A percentile compares a stretch with the other conserved stretches of the same genome.
Conservation (phyloP, 805 yeast genomes). For the Torulaspora maleeae region DNA sequence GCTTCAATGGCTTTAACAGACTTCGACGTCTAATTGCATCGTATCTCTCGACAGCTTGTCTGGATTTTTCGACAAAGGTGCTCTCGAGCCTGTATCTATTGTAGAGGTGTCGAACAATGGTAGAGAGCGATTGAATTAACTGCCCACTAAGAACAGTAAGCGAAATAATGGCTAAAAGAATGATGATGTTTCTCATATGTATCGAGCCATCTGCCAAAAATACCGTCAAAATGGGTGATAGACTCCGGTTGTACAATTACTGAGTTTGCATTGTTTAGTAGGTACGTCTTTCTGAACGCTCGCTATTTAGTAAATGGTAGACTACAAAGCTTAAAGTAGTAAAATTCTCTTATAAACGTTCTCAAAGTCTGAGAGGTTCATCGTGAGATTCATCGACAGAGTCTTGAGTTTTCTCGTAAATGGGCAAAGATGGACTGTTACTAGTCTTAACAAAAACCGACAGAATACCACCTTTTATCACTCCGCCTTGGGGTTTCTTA, state of each 20-base stretch:
- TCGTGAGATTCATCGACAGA: neutral
- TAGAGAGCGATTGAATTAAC: slow-evolving; percentile 2
- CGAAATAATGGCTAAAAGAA: neutral
- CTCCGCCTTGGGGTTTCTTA: slow-evolving; percentile 55
- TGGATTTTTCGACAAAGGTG: slow-evolving; percentile 14
- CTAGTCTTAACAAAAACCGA: slow-evolving; percentile 61
- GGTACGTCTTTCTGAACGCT: neutral
- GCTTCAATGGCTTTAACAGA: slow-evolving; percentile 16
- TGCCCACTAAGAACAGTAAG: slow-evolving; percentile 4
- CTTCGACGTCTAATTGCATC: slow-evolving; percentile 13
- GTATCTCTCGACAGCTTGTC: slow-evolving; percentile 16
- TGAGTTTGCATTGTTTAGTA: neutral
- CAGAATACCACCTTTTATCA: slow-evolving; percentile 43
- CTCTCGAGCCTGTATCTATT: slow-evolving; percentile 6
- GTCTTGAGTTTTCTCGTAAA: slow-evolving; percentile 28
- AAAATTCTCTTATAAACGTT: neutral
- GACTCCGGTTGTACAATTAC: neutral
- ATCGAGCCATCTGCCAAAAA: neutral
- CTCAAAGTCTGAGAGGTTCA: slow-evolving; percentile 1
- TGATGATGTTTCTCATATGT: slow-evolving; percentile 4
- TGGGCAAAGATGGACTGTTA: slow-evolving; percentile 63
- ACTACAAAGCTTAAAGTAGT: neutral
- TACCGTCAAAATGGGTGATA: neutral
- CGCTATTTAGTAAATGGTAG: neutral
- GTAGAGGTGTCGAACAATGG: slow-evolving; percentile 3